Percentiles rank a stretch among this genome's conserved stretches.
These are phyloP conservation scores for Penicillium herquei DNA, from an alignment of 495 filamentous ascomycete species.

Conservation along the genomic window DNA sequence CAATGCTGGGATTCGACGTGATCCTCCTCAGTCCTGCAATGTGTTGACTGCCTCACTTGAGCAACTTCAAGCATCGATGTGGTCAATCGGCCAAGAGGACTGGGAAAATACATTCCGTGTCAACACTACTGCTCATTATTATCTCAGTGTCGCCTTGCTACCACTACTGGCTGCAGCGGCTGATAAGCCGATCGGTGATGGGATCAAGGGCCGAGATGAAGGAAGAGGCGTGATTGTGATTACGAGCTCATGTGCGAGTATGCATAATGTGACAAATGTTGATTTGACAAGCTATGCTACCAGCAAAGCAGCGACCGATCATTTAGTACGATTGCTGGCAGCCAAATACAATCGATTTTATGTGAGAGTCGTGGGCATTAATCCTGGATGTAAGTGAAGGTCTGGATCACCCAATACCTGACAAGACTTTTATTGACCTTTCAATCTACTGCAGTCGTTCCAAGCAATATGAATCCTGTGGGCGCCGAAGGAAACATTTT, in stretches of 20 bases:
- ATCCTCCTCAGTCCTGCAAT: conserved; percentile 38
- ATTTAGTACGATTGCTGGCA: conserved; percentile 41
- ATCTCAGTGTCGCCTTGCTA: conserved; percentile 39
- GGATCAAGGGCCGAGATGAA: conserved; percentile 26
- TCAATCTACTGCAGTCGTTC: conserved; percentile 29
- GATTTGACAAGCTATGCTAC: conserved; percentile 46
- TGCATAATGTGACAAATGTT: conserved; percentile 49
- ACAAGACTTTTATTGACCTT: background rate
- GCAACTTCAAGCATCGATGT: conserved; percentile 42
- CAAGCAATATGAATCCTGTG: conserved; percentile 49
- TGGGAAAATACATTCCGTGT: conserved; percentile 42
- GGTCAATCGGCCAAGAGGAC: conserved; percentile 35
- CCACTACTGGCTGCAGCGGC: conserved; percentile 37
- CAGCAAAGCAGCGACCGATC: conserved; percentile 47
- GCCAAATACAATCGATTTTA: conserved; percentile 43
- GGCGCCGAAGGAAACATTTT: conserved; percentile 44
- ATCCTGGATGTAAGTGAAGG: conserved; percentile 42
- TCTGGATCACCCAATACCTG: background rate
- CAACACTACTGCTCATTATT: conserved; percentile 47
- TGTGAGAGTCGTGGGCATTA: conserved; percentile 43
- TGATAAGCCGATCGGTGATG: background rate
- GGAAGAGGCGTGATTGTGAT: conserved; percentile 43
- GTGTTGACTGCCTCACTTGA: conserved; percentile 33
- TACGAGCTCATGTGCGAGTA: conserved; percentile 45
- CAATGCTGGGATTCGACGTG: conserved; percentile 45